Evolutionary conservation across 2,329 filamentous ascomycete genomes (phyloP).

Genomic region (Cadophora luteo-olivacea): DNA sequence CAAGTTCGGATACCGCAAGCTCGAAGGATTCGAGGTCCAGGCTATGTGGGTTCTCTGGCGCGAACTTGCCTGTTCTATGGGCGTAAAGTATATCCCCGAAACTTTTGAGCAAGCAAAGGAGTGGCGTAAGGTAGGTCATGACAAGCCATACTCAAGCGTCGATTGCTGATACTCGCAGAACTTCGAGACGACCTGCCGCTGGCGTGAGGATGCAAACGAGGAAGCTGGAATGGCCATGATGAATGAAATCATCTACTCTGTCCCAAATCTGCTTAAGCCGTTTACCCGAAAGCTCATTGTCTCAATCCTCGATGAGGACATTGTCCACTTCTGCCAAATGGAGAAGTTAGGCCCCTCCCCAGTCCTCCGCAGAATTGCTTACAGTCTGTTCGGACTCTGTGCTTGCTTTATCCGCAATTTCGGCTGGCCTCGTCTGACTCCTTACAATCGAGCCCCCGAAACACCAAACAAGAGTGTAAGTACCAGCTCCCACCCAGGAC

Average conservation of each 20-base stretch:
- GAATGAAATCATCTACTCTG: conserved; percentile 24
- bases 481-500: neutral
- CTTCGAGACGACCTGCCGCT: conserved; percentile 28
- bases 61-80: conserved; percentile 27
- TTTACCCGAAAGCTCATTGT: conserved; percentile 24
- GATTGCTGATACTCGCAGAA: conserved; percentile 13
- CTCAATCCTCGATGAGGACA: conserved; percentile 26
- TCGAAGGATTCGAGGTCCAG: conserved; percentile 26
- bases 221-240: conserved; percentile 27
- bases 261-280: conserved; percentile 23
- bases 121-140: conserved; percentile 25
- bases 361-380: conserved; percentile 22
- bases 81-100: conserved; percentile 26
- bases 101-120: conserved; percentile 24
- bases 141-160: neutral
- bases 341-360: conserved; percentile 23
- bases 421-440: conserved; percentile 19
- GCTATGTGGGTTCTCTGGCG: conserved; percentile 31
- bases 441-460: conserved; percentile 24
- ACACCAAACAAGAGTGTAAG: conserved; percentile 23
- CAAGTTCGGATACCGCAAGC: conserved; percentile 27
- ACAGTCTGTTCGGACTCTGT: conserved; percentile 20
- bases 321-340: conserved; percentile 26
- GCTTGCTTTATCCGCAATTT: conserved; percentile 22
- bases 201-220: conserved; percentile 28